These are phyloP conservation scores for Solanum gracilifrons DNA, from an alignment of 257 asterid genomes.

Conservation along the genomic window DNA sequence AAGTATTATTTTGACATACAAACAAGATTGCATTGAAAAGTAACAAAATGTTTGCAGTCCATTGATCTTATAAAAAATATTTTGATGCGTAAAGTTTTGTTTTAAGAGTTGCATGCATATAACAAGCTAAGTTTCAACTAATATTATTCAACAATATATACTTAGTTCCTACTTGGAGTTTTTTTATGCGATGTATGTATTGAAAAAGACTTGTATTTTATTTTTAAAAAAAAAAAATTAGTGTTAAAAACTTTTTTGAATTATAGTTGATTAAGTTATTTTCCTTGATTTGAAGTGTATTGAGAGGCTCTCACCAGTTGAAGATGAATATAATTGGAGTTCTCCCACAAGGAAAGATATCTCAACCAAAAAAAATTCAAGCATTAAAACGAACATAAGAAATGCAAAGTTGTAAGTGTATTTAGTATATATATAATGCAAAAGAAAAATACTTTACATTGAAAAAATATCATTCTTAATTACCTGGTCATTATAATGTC, in stretches of 20 bases:
- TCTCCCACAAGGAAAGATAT: fast-evolving
- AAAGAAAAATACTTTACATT: no score
- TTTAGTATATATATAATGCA: neutral
- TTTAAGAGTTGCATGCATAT: neutral
- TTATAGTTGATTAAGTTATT: neutral
- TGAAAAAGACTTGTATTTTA: no score
- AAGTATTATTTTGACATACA: neutral
- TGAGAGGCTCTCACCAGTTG: neutral
- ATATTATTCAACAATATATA: neutral
- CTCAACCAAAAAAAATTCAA: neutral
- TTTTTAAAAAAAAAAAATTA: no score
- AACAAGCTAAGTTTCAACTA: neutral
- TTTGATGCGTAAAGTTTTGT: neutral
- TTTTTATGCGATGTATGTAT: no score
- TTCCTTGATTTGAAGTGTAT: neutral
- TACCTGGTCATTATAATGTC: neutral
- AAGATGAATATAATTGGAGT: neutral
- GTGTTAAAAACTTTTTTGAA: neutral
- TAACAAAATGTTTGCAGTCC: neutral
- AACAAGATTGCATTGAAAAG: neutral
- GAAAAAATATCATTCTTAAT: neutral
- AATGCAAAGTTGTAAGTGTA: neutral
- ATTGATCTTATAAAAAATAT: neutral
- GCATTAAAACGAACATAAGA: neutral
- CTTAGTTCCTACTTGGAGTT: no score